These are phyloP conservation scores for Pelargonium myrrhifolium DNA, from an alignment of 441 rosid species.

Conservation along the genomic window DNA sequence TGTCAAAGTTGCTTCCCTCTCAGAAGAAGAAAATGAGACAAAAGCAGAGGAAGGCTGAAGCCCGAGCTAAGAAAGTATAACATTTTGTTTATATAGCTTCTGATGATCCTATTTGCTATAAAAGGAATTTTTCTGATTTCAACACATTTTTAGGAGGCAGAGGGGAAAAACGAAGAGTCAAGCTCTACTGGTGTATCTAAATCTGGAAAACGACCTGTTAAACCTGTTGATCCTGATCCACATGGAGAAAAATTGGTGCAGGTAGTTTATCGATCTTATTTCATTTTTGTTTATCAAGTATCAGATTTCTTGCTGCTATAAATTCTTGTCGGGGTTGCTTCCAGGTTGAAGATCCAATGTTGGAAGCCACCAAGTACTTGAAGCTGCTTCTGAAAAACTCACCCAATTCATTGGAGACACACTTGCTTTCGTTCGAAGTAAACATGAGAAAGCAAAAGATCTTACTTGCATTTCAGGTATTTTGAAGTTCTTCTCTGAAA, in stretches of 20 bases:
- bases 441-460: constrained; percentile 88
- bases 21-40: constrained; percentile 90
- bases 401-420: constrained; percentile 79
- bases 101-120: constrained; percentile 13
- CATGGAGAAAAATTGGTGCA: constrained; percentile 86
- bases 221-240: constrained; percentile 97
- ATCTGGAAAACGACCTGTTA: constrained; percentile 81
- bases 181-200: constrained; percentile 62
- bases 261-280: constrained; percentile 39
- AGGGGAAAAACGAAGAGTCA: constrained; percentile 77
- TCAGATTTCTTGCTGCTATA: constrained; percentile 1
- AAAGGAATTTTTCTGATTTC: constrained; percentile 18
- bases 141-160: constrained; percentile 72
- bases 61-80: constrained; percentile 90
- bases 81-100: constrained; percentile 19
- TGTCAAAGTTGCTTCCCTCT: constrained; percentile 77
- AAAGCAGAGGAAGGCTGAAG: constrained; percentile 94
- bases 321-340: constrained; percentile 17
- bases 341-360: constrained; percentile 87
- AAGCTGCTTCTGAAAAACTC: constrained; percentile 91
- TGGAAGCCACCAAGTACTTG: constrained; percentile 91
- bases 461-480: constrained; percentile 94
- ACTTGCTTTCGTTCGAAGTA: constrained; percentile 92
- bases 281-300: constrained; percentile 5
- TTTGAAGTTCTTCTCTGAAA: constrained; percentile 1